These are phyloP conservation scores for Spinellus fusiger DNA, from an alignment of 192 early-diverging fungal genomes.

Conservation along the genomic window DNA sequence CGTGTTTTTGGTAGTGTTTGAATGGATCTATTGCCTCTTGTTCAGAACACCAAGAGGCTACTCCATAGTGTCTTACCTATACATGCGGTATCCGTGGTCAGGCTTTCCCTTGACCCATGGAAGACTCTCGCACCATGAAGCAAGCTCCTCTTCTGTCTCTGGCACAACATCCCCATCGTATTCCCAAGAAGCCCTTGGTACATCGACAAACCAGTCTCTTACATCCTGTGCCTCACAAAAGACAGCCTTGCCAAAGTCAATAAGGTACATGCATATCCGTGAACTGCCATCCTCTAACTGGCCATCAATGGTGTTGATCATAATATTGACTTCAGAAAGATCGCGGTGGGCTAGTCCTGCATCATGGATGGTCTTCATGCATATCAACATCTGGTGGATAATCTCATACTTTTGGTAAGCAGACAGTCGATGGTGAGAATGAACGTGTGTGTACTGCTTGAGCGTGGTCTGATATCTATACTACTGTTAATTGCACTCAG, in stretches of 20 bases:
- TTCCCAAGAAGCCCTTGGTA: slow-evolving; percentile 21
- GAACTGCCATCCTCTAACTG: slow-evolving; percentile 42
- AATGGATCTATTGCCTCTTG: slow-evolving; percentile 37
- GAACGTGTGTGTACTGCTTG: slow-evolving; percentile 49
- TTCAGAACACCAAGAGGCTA: neutral
- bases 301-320: slow-evolving; percentile 43
- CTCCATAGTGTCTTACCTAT: slow-evolving; percentile 20
- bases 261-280: slow-evolving; percentile 41
- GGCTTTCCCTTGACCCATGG: slow-evolving; percentile 47
- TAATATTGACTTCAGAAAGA: slow-evolving; percentile 55
- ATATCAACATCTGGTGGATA: slow-evolving; percentile 45
- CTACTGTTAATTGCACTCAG: neutral
- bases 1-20: slow-evolving; percentile 47
- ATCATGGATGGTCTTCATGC: slow-evolving; percentile 45
- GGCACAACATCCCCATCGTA: slow-evolving; percentile 34
- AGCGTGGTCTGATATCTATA: slow-evolving; percentile 48
- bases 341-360: slow-evolving; percentile 54
- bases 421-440: slow-evolving; percentile 44
- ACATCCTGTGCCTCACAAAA: slow-evolving; percentile 46
- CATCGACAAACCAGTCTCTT: slow-evolving; percentile 38
- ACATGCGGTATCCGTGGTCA: slow-evolving; percentile 55
- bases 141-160: slow-evolving; percentile 39
- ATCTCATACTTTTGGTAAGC: slow-evolving; percentile 49
- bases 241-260: slow-evolving; percentile 58
- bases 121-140: slow-evolving; percentile 28